These are phyloP conservation scores for Hericium erinaceus DNA, from an alignment of 768 basidiomycete species.

Conservation along the genomic window DNA sequence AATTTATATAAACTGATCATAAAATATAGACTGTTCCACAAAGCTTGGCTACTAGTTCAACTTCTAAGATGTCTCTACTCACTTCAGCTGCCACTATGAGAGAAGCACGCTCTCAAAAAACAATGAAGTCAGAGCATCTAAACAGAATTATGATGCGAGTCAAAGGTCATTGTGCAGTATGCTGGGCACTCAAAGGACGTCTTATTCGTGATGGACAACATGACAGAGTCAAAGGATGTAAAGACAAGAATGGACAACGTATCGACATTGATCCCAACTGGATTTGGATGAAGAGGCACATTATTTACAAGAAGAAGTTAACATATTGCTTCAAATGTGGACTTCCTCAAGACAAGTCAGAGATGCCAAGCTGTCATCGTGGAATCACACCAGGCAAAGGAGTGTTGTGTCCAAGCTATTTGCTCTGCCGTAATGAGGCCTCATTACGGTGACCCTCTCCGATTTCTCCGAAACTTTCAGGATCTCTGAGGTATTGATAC, in stretches of 20 bases:
- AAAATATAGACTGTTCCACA: not conserved
- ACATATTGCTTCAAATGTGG: not conserved
- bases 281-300: not conserved
- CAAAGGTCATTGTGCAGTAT: not conserved
- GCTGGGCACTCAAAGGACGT: not conserved
- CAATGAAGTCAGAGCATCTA: not conserved
- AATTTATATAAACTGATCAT: not conserved
- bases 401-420: not conserved
- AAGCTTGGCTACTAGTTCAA: not conserved
- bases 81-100: not conserved
- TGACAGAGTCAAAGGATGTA: not conserved
- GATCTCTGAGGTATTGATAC: too few relatives aligned
- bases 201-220: not conserved
- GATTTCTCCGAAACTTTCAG: too few relatives aligned
- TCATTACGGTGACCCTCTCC: not conserved
- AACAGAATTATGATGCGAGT: not conserved
- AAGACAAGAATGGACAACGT: not conserved
- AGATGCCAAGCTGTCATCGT: not conserved
- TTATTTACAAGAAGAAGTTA: not conserved
- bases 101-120: not conserved
- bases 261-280: not conserved
- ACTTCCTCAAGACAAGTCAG: not conserved
- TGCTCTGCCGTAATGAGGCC: not conserved
- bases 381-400: not conserved
- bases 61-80: not conserved